Evolutionary conservation across 352 stramenopile species (phyloP).

Genomic region (Pythium dissotocum): DNA sequence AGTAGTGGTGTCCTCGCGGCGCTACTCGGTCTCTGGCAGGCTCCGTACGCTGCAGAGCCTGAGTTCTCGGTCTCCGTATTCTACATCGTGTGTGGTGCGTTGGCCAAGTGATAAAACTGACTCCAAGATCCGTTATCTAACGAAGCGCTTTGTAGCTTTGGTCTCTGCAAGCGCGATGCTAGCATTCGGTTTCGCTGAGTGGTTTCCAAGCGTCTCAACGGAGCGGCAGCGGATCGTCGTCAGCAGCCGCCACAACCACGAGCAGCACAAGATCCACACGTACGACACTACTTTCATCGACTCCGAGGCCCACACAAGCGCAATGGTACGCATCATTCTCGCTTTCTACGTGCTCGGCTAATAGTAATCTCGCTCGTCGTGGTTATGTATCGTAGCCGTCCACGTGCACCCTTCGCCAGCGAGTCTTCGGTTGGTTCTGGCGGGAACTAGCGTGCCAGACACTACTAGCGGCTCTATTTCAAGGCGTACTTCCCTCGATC

Average conservation of each 20-base stretch:
- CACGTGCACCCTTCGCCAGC: constrained; percentile 26
- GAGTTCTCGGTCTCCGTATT: constrained; percentile 57
- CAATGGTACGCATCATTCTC: neutral
- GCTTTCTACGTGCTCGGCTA: neutral
- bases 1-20: constrained; percentile 60
- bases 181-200: constrained; percentile 57
- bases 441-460: constrained; percentile 53
- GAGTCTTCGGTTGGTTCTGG: constrained; percentile 36
- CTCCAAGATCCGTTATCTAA: too few species aligned
- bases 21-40: constrained; percentile 57
- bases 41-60: constrained; percentile 43
- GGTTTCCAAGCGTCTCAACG: constrained; percentile 27
- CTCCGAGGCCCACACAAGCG: neutral
- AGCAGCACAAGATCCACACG: constrained; percentile 22
- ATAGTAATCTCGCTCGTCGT: neutral
- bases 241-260: neutral
- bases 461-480: constrained; percentile 57
- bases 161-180: constrained; percentile 12
- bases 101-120: neutral
- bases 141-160: neutral
- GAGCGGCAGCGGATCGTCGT: constrained; percentile 13
- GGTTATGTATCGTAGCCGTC: constrained; percentile 8
- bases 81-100: constrained; percentile 57
- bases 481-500: constrained; percentile 59
- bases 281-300: constrained; percentile 25